Evolutionary conservation across 768 basidiomycete genomes (phyloP), one percentile per base, ranked within the genome.

Genomic region (Tephrocybe rancida): DNA sequence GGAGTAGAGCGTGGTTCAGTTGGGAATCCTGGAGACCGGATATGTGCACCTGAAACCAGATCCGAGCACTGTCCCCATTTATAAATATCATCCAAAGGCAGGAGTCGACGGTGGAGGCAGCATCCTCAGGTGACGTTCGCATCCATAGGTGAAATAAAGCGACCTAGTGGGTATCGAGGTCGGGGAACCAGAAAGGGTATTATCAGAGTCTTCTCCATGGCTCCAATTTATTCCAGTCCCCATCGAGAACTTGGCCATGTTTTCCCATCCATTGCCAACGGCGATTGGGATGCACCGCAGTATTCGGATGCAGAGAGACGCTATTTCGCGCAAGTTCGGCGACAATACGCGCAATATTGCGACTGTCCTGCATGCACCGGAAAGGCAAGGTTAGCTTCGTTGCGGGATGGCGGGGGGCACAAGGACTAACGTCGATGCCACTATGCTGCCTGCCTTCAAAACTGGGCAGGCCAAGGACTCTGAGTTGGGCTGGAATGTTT

Each of bases 231-330:
- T 47, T 50, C 49, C 53, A 58, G 54, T 63, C 45, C 46, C 73
- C 71, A 64, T 88, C 85, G 59, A 88, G 70, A 53, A 92, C 73
- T 68, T 84, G 76, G 9, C 90, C 90, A 34, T 74, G 71, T 62
- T 79, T 84, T 62, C 90, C 91, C 92, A 95, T 94, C 92, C 92
- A 94, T 13, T 72, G 72, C 92, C 90, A 95, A 48, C 87, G 79
- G 44, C 82, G 77, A 56, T 79, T 76, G 34, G 84, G 81, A 63
- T 82, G 75, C 60, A 92, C 82, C n/a, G 73, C 57, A 7, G 84
- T 84, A 63, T 95, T 97, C 19, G 92, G 84, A 56, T 83, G 77
- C 56, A 98, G 74, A 52, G 77, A 72, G 27, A 88, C 73, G 25
- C 86, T 86, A 49, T 83, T 80, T 50, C 81, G 71, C 11, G 87